These are phyloP conservation scores for Ophiosphaerella narmari DNA, from an alignment of 2,329 filamentous ascomycete species.

Conservation along the genomic window DNA sequence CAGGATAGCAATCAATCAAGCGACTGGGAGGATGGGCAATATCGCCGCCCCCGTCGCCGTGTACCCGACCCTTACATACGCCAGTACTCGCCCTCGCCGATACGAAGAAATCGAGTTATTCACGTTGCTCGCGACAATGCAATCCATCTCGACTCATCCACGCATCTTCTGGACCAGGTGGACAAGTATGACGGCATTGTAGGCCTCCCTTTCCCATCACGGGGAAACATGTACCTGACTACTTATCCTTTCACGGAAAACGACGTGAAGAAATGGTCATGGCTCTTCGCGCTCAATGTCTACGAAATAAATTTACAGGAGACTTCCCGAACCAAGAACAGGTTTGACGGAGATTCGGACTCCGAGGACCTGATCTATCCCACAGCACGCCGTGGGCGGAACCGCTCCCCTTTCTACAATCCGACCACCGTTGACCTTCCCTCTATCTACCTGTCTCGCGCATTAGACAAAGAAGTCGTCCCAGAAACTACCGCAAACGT, in stretches of 20 bases:
- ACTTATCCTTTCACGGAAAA: constrained; percentile 31
- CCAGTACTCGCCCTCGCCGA: constrained; percentile 6
- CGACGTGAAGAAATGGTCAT: constrained; percentile 30
- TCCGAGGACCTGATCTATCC: constrained; percentile 4
- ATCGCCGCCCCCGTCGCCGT: constrained; percentile 9
- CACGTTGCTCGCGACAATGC: background rate
- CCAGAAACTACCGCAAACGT: constrained; percentile 19
- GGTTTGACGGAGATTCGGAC: background rate
- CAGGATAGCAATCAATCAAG: constrained; percentile 14
- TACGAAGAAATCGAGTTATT: constrained; percentile 4
- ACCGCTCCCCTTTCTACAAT: constrained; percentile 13
- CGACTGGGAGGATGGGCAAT: constrained; percentile 3
- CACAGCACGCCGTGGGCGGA: constrained; percentile 6
- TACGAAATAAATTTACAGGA: constrained; percentile 21
- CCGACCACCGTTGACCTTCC: constrained; percentile 13
- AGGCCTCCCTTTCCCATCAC: constrained; percentile 21
- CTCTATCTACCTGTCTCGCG: constrained; percentile 24
- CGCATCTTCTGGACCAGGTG: constrained; percentile 18
- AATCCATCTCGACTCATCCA: constrained; percentile 15
- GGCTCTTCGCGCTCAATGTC: constrained; percentile 21
- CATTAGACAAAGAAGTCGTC: constrained; percentile 20
- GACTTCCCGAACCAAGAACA: background rate
- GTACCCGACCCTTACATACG: background rate
- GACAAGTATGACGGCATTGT: constrained; percentile 22
- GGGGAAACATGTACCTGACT: constrained; percentile 22